Percentiles rank a stretch among this genome's conserved stretches.
These are phyloP conservation scores for Beauveria sp. DNA, from an alignment of 2,329 filamentous ascomycete species.

Conservation along the genomic window DNA sequence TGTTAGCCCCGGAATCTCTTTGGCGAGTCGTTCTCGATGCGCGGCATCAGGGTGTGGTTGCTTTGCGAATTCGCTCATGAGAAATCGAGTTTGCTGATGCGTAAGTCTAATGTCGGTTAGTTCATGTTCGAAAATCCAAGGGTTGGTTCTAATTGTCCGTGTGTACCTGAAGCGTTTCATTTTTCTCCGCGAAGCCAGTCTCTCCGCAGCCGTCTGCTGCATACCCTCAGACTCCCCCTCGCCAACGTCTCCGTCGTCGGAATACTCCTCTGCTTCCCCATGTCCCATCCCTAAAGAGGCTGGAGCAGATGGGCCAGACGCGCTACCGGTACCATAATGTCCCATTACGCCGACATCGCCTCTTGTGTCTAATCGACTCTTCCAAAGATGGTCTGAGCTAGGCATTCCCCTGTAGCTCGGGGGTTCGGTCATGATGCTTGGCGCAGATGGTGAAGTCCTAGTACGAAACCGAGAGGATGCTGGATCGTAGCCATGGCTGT, in stretches of 20 bases:
- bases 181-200: constrained; percentile 50
- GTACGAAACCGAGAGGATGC: constrained; percentile 7
- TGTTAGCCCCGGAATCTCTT: constrained; percentile 85
- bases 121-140: neutral
- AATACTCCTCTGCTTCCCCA: constrained; percentile 4
- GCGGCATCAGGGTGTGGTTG: constrained; percentile 91
- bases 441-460: constrained; percentile 8
- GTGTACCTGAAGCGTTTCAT: constrained; percentile 73
- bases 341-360: neutral
- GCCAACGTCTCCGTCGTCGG: constrained; percentile 8
- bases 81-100: constrained; percentile 91
- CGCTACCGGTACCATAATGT: neutral
- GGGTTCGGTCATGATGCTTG: constrained; percentile 6
- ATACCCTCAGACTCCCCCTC: constrained; percentile 5
- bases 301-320: neutral
- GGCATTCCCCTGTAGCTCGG: neutral
- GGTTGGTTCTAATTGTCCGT: no score
- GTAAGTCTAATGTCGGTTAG: constrained; percentile 56
- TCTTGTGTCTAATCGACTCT: neutral
- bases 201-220: constrained; percentile 46
- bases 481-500: constrained; percentile 2
- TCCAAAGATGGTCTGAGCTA: constrained; percentile 4
- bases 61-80: constrained; percentile 95
- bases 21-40: constrained; percentile 76
- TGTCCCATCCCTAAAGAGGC: neutral